Conservation (phyloP, 257 asterid species). For the Datura wrightii region DNA sequence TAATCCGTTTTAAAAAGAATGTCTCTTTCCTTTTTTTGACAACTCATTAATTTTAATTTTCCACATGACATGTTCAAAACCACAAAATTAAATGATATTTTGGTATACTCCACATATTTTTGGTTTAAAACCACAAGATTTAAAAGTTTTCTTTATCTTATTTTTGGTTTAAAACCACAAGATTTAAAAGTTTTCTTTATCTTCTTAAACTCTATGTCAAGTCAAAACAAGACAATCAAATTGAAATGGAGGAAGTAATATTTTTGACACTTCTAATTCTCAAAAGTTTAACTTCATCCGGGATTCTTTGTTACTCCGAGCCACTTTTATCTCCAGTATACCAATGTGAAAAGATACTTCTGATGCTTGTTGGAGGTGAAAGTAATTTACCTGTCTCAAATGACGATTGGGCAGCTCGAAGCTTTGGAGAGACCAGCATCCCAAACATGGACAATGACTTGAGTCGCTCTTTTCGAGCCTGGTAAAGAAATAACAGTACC, state of each 20-base stretch:
- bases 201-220: too few species aligned
- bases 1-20: too few species aligned
- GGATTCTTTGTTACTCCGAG: background rate
- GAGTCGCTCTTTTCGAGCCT: slow-evolving; percentile 69
- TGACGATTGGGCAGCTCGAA: slow-evolving; percentile 84
- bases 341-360: background rate
- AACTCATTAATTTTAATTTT: too few species aligned
- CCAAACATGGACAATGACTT: slow-evolving; percentile 86
- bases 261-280: background rate
- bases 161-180: too few species aligned
- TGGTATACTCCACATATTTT: too few species aligned
- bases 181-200: too few species aligned
- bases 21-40: too few species aligned
- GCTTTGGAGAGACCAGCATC: slow-evolving; percentile 86
- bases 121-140: too few species aligned
- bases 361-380: background rate
- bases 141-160: too few species aligned
- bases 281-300: background rate
- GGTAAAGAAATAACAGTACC: slow-evolving; percentile 9
- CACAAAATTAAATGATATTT: too few species aligned
- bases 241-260: background rate
- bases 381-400: slow-evolving; percentile 81
- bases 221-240: too few species aligned
- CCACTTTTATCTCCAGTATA: background rate
- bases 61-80: too few species aligned